A percentile compares a stretch with the other conserved stretches of the same genome.
These are phyloP conservation scores for Phytophthora pistaciae DNA, from an alignment of 352 stramenopile species.

Conservation along the genomic window DNA sequence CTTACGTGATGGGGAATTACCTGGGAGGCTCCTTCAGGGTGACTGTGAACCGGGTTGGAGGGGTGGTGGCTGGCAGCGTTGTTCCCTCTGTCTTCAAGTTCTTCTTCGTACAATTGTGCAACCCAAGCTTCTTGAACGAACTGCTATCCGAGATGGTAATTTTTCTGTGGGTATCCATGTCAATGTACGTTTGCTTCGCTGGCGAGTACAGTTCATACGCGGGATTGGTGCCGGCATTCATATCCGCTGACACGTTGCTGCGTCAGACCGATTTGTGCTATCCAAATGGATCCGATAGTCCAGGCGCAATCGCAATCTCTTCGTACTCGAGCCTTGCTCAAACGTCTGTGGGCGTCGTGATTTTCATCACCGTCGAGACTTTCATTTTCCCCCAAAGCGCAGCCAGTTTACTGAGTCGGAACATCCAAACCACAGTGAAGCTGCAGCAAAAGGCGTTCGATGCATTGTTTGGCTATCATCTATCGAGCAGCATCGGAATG, in stretches of 20 bases:
- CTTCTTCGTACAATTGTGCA: neutral
- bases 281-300: neutral
- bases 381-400: neutral
- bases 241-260: neutral
- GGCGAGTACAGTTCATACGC: neutral
- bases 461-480: neutral
- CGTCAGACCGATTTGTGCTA: neutral
- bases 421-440: neutral
- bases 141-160: neutral
- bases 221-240: neutral
- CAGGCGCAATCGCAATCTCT: neutral
- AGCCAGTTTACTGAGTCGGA: neutral
- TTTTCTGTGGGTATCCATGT: neutral
- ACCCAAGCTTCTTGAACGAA: neutral
- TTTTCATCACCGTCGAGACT: neutral
- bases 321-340: neutral
- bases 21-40: neutral
- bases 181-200: neutral
- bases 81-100: neutral
- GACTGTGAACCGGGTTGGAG: conserved; percentile 1
- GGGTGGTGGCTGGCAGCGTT: neutral
- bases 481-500: neutral
- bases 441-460: neutral
- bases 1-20: neutral
- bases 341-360: neutral